A percentile compares a stretch with the other conserved stretches of the same genome.
phyloP scores from a whole-genome alignment of 352 stramenopile genomes.

The Phytophthora pisi region DNA sequence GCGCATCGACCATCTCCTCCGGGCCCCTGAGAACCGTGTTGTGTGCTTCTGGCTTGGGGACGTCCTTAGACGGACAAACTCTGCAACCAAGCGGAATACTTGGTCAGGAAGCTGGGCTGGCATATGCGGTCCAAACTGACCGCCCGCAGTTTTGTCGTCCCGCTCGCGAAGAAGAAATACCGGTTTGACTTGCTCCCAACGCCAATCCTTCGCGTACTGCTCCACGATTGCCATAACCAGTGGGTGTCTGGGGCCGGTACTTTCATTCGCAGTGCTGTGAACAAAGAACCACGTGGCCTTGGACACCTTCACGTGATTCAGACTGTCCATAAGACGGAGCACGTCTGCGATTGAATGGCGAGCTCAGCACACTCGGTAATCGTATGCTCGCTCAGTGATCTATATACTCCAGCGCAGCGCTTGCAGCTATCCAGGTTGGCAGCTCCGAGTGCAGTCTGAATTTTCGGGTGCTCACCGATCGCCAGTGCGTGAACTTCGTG shows the following conservation, averaged over 20 bases:
- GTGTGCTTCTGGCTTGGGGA: not conserved
- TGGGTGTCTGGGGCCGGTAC: not conserved
- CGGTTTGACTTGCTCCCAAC: constrained; percentile 7
- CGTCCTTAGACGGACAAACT: not conserved
- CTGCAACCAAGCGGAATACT: constrained; percentile 1
- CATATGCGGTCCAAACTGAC: not conserved
- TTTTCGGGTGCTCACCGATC: constrained; percentile 6
- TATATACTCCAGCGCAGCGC: not conserved
- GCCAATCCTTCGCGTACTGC: constrained; percentile 5
- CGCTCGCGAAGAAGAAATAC: constrained; percentile 8
- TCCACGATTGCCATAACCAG: constrained; percentile 1
- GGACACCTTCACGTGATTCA: not conserved
- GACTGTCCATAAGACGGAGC: not conserved
- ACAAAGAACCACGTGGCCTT: not conserved
- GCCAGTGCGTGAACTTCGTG: constrained; percentile 20
- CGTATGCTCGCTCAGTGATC: not conserved
- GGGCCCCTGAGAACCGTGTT: not conserved
- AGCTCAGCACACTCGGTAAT: not conserved
- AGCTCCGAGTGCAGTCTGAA: not conserved
- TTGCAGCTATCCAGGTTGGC: constrained; percentile 4
- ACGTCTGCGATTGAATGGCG: not conserved
- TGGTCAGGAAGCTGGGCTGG: constrained; percentile 6
- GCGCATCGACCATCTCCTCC: not conserved
- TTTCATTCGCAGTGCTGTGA: not conserved
- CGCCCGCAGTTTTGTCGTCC: not conserved